These are phyloP conservation scores for Xylariales sp. DNA, from an alignment of 2,329 filamentous ascomycete species.

Conservation along the genomic window DNA sequence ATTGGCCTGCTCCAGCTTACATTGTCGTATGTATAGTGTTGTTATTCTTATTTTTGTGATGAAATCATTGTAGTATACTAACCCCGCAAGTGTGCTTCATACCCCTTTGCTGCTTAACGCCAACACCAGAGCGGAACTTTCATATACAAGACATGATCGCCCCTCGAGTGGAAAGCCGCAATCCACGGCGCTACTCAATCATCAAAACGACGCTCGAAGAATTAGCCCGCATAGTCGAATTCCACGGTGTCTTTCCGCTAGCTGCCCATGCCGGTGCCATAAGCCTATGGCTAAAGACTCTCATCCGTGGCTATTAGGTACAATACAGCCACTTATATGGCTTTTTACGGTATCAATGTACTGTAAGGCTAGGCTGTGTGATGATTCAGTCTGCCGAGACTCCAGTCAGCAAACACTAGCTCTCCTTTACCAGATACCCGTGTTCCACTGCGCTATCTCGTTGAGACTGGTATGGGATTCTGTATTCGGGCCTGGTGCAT, in stretches of 20 bases:
- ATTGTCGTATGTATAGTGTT: slow-evolving; percentile 10
- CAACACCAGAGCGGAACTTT: not conserved
- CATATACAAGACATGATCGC: not conserved
- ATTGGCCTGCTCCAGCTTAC: slow-evolving; percentile 31
- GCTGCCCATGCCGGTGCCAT: slow-evolving; percentile 22
- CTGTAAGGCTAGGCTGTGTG: slow-evolving; percentile 7
- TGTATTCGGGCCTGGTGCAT: slow-evolving; percentile 12
- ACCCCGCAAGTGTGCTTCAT: slow-evolving; percentile 3
- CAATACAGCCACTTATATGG: not conserved
- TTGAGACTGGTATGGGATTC: slow-evolving; percentile 16
- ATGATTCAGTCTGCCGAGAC: slow-evolving; percentile 16
- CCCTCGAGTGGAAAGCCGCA: not conserved
- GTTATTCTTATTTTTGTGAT: not conserved
- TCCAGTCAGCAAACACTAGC: slow-evolving; percentile 3
- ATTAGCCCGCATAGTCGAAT: not conserved
- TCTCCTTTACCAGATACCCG: slow-evolving; percentile 12
- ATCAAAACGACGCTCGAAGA: not conserved
- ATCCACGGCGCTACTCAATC: not conserved
- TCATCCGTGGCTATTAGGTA: not conserved
- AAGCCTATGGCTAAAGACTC: not conserved
- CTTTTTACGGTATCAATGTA: not conserved
- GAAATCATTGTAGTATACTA: not conserved
- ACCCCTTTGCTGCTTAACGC: not conserved
- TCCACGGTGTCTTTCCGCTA: not conserved
- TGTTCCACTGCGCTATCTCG: slow-evolving; percentile 5